Evolutionary conservation across 1,139 yeast genomes (phyloP).

Genomic region (Pichia norvegensis): DNA sequence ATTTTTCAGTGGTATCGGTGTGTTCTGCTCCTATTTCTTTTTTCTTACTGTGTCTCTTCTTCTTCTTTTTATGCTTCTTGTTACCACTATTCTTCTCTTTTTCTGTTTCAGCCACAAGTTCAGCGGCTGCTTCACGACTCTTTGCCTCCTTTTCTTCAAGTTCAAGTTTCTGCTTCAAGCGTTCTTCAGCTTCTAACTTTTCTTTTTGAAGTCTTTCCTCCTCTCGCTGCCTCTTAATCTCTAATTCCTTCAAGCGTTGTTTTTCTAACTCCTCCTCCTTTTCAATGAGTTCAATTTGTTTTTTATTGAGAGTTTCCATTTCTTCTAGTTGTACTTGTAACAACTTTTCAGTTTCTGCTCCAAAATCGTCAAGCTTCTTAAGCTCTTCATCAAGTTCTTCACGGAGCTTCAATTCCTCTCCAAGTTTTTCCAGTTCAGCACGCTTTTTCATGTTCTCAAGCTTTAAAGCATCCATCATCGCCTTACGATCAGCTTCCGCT

Average conservation of each 20-base stretch:
- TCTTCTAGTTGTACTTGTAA: constrained; percentile 2
- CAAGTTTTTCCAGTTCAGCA: background rate
- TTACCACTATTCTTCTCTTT: background rate
- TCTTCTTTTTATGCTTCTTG: constrained; percentile 2
- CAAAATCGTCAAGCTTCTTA: background rate
- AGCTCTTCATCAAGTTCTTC: constrained; percentile 5
- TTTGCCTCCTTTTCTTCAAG: background rate
- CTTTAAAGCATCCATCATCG: constrained; percentile 1
- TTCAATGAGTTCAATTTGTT: constrained; percentile 2
- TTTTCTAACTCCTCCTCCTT: constrained; percentile 3
- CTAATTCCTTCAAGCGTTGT: background rate
- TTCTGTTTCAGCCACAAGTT: background rate
- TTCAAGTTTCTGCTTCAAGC: background rate
- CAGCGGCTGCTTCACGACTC: background rate
- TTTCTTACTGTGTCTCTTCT: background rate
- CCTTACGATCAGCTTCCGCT: constrained; percentile 3
- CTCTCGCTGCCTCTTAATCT: background rate
- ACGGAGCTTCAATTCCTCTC: constrained; percentile 1
- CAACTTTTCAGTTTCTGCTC: background rate
- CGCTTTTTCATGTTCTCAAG: constrained; percentile 3
- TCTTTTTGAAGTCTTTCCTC: background rate
- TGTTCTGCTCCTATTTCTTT: background rate
- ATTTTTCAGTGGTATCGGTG: background rate
- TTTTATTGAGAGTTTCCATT: constrained; percentile 1
- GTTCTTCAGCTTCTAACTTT: background rate